These are phyloP conservation scores for Euphrasia arctica DNA, from an alignment of 305 asterid species.

Conservation along the genomic window DNA sequence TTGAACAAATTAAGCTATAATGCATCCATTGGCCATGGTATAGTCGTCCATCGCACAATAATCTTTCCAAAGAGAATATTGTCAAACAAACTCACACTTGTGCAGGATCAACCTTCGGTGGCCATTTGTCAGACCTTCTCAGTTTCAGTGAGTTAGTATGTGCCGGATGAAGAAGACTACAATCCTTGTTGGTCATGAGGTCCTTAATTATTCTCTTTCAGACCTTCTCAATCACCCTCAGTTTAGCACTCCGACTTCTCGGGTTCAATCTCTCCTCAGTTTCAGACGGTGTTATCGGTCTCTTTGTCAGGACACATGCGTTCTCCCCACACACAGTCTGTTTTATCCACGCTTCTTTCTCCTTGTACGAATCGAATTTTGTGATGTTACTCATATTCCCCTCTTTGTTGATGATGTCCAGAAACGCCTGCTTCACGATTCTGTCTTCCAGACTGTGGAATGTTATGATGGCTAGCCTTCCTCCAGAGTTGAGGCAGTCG, in stretches of 20 bases:
- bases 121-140: too few relatives aligned
- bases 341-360: slow-evolving; percentile 68
- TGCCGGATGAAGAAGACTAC: neutral
- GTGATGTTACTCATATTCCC: slow-evolving; percentile 11
- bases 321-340: slow-evolving; percentile 56
- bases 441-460: slow-evolving; percentile 98
- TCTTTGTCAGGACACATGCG: slow-evolving; percentile 76
- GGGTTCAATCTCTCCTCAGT: slow-evolving; percentile 77
- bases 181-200: neutral
- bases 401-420: slow-evolving; percentile 46
- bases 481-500: slow-evolving; percentile 69
- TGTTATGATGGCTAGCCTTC: slow-evolving; percentile 88
- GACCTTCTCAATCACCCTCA: slow-evolving; percentile 78
- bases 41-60: too few relatives aligned
- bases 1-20: too few relatives aligned
- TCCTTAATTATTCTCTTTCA: slow-evolving; percentile 25
- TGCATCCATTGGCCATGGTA: neutral
- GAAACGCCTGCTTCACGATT: slow-evolving; percentile 87
- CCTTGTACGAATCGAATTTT: slow-evolving; percentile 24
- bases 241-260: slow-evolving; percentile 89
- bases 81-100: too few relatives aligned
- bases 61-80: too few relatives aligned
- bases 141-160: too few relatives aligned
- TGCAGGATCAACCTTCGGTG: too few relatives aligned
- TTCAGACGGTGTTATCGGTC: slow-evolving; percentile 92